Evolutionary conservation across 345 rosid species (phyloP), one percentile per base, ranked within the genome.

Genomic region (Syzygium oleosum): DNA sequence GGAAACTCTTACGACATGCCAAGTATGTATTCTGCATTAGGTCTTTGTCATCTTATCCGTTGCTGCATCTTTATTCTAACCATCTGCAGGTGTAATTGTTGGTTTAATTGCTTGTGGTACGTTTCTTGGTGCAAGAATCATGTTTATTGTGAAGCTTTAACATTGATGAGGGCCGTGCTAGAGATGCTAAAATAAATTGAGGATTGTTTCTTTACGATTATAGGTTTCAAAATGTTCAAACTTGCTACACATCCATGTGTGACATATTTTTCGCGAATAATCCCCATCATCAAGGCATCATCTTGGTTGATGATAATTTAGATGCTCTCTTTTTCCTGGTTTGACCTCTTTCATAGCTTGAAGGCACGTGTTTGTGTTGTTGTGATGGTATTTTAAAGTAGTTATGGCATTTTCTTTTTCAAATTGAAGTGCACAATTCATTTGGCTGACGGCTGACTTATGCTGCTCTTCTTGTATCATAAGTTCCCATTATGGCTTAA

Each of bases 1-100:
- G 93, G 95, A 92, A 86, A 87, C 95, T 23, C 98, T 96, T 85
- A 91, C 96, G 58, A 89, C 95, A 41, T 91, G 96, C 91, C 98
- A 96, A 88, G 99, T 95, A 93, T 84, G 94, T 92, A 88, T 85
- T 63, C 84, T 41, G 88, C 87, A 77, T 8, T 49, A 68, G 54
- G 65, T 86, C 56, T 80, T 6, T 27, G 27, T 17, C 27, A 84
- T 54, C 73, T 51, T 17, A n/a, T 77, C 80, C 6, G 34, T 73
- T 34, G 25, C 80, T 34, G 49, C 49, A 38, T 73, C 43, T 73
- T 73, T 68, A 34, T 34, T 19, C 23, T 73, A 65, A 31, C 78
- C 43, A 31, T 10, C 78, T 5, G 6, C 43, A 65, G 78, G 43
- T 65, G 49, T 34, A 1, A 34, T 38, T 17, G 80, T 73, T 19